Percentiles rank a stretch among this genome's conserved stretches.
phyloP scores from a whole-genome alignment of 2,329 filamentous ascomycete genomes.

The Tolypocladium sp. region DNA sequence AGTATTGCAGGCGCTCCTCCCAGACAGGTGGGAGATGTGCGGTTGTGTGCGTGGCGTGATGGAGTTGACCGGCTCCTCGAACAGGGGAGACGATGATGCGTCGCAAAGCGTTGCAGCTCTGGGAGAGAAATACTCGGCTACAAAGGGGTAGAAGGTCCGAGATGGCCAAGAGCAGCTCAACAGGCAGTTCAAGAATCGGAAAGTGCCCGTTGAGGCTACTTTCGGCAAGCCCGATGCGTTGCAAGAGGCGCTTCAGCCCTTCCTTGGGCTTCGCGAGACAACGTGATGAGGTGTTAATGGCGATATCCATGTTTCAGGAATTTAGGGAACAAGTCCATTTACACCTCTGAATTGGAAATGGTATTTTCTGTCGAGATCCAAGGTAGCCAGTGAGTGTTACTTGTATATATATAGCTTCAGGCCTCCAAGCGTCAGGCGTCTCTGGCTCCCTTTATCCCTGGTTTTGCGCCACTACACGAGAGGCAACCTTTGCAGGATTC shows the following conservation, averaged over 20 bases:
- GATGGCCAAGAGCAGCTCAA: neutral
- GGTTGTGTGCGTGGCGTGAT: neutral
- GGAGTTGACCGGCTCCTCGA: neutral
- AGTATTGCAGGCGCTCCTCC: neutral
- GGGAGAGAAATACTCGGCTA: neutral
- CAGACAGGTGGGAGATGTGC: too few relatives aligned
- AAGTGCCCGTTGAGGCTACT: neutral
- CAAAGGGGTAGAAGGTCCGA: neutral
- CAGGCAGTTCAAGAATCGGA: neutral
- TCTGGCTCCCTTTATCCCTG: too few relatives aligned
- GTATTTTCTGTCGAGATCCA: neutral
- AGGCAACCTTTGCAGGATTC: too few relatives aligned
- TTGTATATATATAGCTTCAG: neutral
- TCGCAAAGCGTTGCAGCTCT: neutral
- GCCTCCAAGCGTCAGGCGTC: too few relatives aligned
- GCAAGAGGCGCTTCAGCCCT: neutral
- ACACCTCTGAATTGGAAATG: neutral
- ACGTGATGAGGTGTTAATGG: neutral
- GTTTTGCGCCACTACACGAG: too few relatives aligned
- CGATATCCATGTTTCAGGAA: neutral
- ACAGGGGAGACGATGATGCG: neutral
- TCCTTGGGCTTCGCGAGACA: neutral
- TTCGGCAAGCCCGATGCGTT: neutral
- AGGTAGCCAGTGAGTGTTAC: neutral
- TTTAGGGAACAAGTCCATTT: neutral